Conservation (phyloP, 257 asterid species). For the Penstemon barbatus region DNA sequence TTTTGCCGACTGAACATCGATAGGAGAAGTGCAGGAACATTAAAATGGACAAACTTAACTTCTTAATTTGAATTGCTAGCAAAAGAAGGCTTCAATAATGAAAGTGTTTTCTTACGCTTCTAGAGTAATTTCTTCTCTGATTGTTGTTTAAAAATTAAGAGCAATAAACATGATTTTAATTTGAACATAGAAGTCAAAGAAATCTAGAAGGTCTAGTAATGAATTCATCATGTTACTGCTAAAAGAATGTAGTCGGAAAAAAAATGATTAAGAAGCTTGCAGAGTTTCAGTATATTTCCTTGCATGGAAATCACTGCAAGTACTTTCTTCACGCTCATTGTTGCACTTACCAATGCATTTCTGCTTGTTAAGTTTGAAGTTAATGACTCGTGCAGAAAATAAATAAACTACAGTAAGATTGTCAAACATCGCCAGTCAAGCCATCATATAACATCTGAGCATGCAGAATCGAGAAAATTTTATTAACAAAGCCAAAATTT, state of each 20-base stretch:
- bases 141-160: constrained; percentile 4
- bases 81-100: background rate
- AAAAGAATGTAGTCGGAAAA: background rate
- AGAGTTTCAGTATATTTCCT: background rate
- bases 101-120: background rate
- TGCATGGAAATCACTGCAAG: background rate
- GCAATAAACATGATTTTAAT: background rate
- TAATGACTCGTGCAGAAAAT: background rate
- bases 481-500: too few relatives aligned
- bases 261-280: background rate
- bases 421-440: background rate
- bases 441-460: background rate
- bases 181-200: background rate
- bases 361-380: background rate
- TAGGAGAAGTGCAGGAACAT: constrained; percentile 8
- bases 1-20: constrained; percentile 5
- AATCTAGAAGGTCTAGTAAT: background rate
- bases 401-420: background rate
- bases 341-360: background rate
- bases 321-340: background rate
- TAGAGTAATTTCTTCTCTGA: background rate
- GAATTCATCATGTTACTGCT: background rate
- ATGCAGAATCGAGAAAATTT: too few relatives aligned
- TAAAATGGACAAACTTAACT: constrained; percentile 5
- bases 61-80: background rate